A percentile compares a stretch with the other conserved stretches of the same genome.
These are phyloP conservation scores for Colletotrichum sp. DNA, from an alignment of 2,329 filamentous ascomycete species.

Conservation along the genomic window DNA sequence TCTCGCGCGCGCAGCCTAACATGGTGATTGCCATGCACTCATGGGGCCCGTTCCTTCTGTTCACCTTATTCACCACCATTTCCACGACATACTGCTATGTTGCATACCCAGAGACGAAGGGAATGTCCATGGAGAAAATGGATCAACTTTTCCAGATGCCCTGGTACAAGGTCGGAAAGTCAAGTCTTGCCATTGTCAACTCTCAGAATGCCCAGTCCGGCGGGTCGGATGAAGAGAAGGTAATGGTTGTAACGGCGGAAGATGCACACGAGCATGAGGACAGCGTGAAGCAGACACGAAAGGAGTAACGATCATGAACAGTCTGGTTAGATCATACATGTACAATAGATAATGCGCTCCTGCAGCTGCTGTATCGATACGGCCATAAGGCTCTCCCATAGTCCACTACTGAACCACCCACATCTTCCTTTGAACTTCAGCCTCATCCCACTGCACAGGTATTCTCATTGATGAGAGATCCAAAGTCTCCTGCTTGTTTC, in stretches of 20 bases:
- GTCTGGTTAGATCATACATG: not conserved
- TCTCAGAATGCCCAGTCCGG: not conserved
- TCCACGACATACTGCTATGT: constrained; percentile 35
- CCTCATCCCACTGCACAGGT: not conserved
- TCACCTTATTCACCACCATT: not conserved
- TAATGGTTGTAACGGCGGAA: not conserved
- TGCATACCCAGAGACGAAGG: constrained; percentile 43
- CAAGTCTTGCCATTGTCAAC: not conserved
- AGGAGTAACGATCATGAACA: not conserved
- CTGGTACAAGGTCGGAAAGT: not conserved
- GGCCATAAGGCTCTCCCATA: not conserved
- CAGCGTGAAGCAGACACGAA: not conserved
- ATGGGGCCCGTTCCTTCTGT: not conserved
- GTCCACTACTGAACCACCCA: not conserved
- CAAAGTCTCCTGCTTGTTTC: not conserved
- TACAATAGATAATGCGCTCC: not conserved
- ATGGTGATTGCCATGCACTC: not conserved
- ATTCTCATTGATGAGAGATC: not conserved
- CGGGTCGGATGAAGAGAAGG: not conserved
- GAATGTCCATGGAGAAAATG: constrained; percentile 17
- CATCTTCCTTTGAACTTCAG: not conserved
- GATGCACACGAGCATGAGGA: not conserved
- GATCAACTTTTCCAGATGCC: not conserved
- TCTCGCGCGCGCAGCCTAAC: not conserved
- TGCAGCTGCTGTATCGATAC: not conserved